Conservation (phyloP, 2,329 filamentous ascomycete species). For the Penicillium corylophilum region DNA sequence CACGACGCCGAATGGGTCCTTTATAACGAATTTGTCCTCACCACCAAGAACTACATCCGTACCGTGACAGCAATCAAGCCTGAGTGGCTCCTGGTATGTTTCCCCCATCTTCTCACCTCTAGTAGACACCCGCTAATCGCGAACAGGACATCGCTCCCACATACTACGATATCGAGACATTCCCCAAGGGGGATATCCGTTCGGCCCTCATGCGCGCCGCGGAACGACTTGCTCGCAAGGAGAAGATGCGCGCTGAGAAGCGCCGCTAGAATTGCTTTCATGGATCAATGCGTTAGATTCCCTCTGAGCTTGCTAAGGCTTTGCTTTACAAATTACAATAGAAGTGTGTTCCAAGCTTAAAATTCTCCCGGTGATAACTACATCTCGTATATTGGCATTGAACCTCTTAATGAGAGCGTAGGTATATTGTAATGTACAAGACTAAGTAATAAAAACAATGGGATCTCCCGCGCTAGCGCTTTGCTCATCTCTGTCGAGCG, state of each 20-base stretch:
- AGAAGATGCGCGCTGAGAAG: conserved; percentile 48
- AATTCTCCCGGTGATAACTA: background rate
- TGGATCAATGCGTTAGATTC: conserved; percentile 15
- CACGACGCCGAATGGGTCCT: conserved; percentile 94
- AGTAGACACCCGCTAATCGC: conserved; percentile 16
- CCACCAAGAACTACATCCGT: conserved; percentile 95
- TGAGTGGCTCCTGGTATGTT: conserved; percentile 85
- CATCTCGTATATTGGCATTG: conserved; percentile 11
- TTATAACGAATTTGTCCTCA: conserved; percentile 98
- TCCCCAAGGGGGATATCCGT: conserved; percentile 83
- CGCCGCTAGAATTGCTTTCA: conserved; percentile 29
- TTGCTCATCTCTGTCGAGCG: conserved; percentile 1
- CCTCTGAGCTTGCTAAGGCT: conserved; percentile 3
- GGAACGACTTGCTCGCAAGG: conserved; percentile 56
- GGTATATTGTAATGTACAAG: conserved; percentile 18
- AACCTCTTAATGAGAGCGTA: background rate
- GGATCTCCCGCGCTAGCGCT: background rate
- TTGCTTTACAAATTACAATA: background rate
- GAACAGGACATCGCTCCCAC: conserved; percentile 81
- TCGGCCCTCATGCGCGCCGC: conserved; percentile 57
- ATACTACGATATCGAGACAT: conserved; percentile 84
- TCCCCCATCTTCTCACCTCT: conserved; percentile 5
- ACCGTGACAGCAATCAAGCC: conserved; percentile 89
- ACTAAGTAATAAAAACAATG: background rate
- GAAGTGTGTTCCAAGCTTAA: background rate